phyloP scores from a whole-genome alignment of 73 alveolate species.

The Tetrahymena elliotti region DNA sequence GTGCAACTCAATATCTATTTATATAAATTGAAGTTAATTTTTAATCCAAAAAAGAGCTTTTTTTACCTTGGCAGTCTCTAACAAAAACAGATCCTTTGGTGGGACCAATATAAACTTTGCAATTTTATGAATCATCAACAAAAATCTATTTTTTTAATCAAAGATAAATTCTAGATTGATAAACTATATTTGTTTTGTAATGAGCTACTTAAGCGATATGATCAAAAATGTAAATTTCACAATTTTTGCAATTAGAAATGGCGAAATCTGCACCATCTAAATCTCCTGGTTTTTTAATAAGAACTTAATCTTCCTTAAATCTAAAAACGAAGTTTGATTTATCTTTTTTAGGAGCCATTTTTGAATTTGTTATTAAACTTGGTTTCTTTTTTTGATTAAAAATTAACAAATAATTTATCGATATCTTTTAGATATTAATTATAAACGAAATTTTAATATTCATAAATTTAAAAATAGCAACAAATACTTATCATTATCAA shows the following conservation, averaged over 20 bases:
- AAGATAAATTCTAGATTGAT: not conserved
- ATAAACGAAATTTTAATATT: not conserved
- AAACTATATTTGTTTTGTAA: not conserved
- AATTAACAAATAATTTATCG: not conserved
- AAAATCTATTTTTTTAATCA: slow-evolving; percentile 12
- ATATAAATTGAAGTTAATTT: not conserved
- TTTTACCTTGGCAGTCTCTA: slow-evolving; percentile 52
- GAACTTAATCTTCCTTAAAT: slow-evolving; percentile 49
- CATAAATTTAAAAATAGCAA: not conserved
- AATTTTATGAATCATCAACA: slow-evolving; percentile 60
- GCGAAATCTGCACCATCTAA: slow-evolving; percentile 69
- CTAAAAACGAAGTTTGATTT: slow-evolving; percentile 55
- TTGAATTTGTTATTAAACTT: not conserved
- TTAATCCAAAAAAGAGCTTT: not conserved
- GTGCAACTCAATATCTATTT: slow-evolving; percentile 41
- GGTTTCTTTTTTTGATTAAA: not conserved
- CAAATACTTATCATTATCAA: not conserved
- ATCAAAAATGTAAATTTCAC: slow-evolving; percentile 62
- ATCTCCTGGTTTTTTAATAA: slow-evolving; percentile 67
- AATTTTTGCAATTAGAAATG: slow-evolving; percentile 52
- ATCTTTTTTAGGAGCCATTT: slow-evolving; percentile 42
- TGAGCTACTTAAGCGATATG: slow-evolving; percentile 54
- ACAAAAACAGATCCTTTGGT: slow-evolving; percentile 63
- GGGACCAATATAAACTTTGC: slow-evolving; percentile 66
- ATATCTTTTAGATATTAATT: not conserved